Percentiles rank a stretch among this genome's conserved stretches.
Evolutionary conservation across 2,329 filamentous ascomycete genomes (phyloP).

Genomic region (Chaetomium sp.): DNA sequence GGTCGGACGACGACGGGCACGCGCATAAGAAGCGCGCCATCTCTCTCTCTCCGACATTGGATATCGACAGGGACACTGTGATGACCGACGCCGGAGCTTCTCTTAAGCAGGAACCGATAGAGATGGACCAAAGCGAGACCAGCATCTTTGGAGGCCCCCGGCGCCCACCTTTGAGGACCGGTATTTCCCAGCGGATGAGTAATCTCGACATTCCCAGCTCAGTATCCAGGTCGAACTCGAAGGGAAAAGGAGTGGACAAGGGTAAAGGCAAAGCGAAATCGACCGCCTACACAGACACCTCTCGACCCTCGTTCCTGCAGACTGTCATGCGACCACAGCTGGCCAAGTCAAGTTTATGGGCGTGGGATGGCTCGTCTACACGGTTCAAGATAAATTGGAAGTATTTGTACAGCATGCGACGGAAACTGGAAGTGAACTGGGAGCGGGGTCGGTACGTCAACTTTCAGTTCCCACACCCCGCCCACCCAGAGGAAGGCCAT

Average conservation of each 20-base stretch:
- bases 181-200: constrained; percentile 23
- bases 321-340: constrained; percentile 29
- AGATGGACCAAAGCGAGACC: constrained; percentile 20
- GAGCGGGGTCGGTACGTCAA: constrained; percentile 72
- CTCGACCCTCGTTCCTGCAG: constrained; percentile 24
- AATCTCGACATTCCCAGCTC: constrained; percentile 32
- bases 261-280: constrained; percentile 28
- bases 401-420: constrained; percentile 83
- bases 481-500: constrained; percentile 74
- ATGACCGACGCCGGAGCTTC: constrained; percentile 32
- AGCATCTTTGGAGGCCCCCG: constrained; percentile 29
- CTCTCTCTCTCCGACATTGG: constrained; percentile 31
- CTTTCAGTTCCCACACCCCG: constrained; percentile 85
- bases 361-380: constrained; percentile 42
- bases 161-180: constrained; percentile 4
- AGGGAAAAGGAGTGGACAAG: constrained; percentile 27
- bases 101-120: constrained; percentile 23
- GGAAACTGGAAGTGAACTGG: constrained; percentile 86
- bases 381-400: constrained; percentile 78
- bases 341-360: constrained; percentile 43
- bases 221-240: constrained; percentile 28
- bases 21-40: constrained; percentile 50
- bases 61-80: constrained; percentile 41
- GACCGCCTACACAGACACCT: constrained; percentile 5
- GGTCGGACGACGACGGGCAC: constrained; percentile 42